phyloP scores from a whole-genome alignment of 2,329 filamentous ascomycete species.

The Biscogniauxia marginata region DNA sequence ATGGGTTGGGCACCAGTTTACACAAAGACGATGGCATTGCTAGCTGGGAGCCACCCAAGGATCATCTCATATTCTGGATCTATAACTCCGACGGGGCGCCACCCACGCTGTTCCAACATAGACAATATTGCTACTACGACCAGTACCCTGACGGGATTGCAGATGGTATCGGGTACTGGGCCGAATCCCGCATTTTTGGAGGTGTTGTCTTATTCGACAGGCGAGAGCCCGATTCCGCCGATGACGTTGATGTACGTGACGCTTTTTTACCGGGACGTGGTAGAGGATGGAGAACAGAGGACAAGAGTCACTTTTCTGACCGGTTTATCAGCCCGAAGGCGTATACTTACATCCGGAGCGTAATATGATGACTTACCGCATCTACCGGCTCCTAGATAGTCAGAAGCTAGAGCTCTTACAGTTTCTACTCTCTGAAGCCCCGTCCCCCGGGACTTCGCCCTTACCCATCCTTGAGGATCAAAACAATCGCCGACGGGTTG shows the following conservation, averaged over 20 bases:
- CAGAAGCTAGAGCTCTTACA: conserved; percentile 18
- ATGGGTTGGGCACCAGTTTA: conserved; percentile 3
- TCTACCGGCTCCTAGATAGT: conserved; percentile 16
- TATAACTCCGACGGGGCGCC: conserved; percentile 6
- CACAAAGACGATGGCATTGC: conserved; percentile 14
- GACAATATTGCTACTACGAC: conserved; percentile 13
- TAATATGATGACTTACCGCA: conserved; percentile 11
- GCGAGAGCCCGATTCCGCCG: conserved; percentile 1
- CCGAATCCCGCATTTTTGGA: conserved; percentile 24
- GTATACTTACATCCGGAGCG: conserved; percentile 18
- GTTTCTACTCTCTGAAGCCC: conserved; percentile 10
- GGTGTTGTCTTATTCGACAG: conserved; percentile 30
- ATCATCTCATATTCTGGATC: conserved; percentile 1
- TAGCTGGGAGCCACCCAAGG: conserved; percentile 4
- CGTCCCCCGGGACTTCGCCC: not conserved
- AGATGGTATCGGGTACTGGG: conserved; percentile 29
- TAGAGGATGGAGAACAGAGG: too few relatives aligned
- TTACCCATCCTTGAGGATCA: conserved; percentile 7
- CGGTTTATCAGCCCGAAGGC: not conserved
- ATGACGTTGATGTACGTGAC: too few relatives aligned
- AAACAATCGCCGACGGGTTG: conserved; percentile 24
- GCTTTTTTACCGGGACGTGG: too few relatives aligned
- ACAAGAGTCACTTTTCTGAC: not conserved
- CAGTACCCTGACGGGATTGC: conserved; percentile 25
- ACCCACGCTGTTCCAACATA: conserved; percentile 17